phyloP scores from a whole-genome alignment of 2,329 filamentous ascomycete species.

The Neopestalotiopsis sp. region DNA sequence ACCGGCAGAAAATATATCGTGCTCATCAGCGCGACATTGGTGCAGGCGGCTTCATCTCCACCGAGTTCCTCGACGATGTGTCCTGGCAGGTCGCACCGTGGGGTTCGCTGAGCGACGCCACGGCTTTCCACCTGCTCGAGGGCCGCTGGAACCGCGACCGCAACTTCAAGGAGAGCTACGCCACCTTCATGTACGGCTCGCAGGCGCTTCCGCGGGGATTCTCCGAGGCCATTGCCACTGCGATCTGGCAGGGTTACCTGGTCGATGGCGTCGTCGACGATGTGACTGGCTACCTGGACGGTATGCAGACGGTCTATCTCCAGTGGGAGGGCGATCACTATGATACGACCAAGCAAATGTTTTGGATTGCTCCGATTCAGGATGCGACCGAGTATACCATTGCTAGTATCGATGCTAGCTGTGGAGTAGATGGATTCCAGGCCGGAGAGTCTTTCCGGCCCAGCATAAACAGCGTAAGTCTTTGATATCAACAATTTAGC shows the following conservation, averaged over 20 bases:
- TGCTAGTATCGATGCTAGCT: constrained; percentile 45
- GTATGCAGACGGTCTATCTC: constrained; percentile 42
- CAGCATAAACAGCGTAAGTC: constrained; percentile 42
- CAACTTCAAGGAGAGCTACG: constrained; percentile 48
- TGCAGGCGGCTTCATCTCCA: constrained; percentile 46
- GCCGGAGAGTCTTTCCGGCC: constrained; percentile 47
- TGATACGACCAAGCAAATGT: constrained; percentile 43
- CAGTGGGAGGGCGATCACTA: constrained; percentile 41
- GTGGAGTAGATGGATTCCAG: constrained; percentile 44
- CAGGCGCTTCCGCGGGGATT: constrained; percentile 47
- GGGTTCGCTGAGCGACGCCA: constrained; percentile 48
- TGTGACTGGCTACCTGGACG: constrained; percentile 36
- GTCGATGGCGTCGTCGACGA: constrained; percentile 44
- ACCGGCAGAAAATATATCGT: constrained; percentile 49
- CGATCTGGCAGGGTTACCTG: constrained; percentile 44
- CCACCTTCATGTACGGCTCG: constrained; percentile 43
- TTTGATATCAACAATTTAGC: neutral
- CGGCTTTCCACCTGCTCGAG: constrained; percentile 48
- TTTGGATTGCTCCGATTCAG: constrained; percentile 46
- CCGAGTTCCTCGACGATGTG: constrained; percentile 49
- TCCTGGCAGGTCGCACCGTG: constrained; percentile 46
- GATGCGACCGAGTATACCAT: constrained; percentile 52
- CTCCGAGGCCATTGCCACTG: constrained; percentile 46
- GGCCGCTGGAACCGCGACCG: constrained; percentile 49
- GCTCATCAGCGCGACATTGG: constrained; percentile 49